Base-by-base conservation (phyloP, 1,284 basidiomycete species). In the Meripilus lineatus region DNA sequence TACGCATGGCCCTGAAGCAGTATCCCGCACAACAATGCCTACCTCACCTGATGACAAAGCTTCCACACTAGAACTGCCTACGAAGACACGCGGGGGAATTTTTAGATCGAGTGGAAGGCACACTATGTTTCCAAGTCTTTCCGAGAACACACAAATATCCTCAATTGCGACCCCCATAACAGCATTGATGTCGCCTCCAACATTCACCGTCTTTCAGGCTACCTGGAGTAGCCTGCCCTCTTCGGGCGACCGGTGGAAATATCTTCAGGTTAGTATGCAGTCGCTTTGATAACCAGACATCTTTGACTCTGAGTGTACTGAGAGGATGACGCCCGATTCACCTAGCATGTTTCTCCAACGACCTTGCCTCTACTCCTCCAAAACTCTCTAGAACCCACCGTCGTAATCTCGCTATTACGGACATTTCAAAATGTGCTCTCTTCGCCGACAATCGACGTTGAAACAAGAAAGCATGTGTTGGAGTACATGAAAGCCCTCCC, bases 291-390 rank as follows among this genome's bases (percentile, higher is more conserved):
- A n/a, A n/a, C n/a, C n/a, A n/a, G n/a, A n/a, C n/a, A n/a, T n/a
- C n/a, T n/a, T n/a, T n/a, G n/a, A n/a, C n/a, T n/a, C n/a, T n/a
- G n/a, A n/a, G n/a, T n/a, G n/a, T n/a, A n/a, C n/a, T n/a, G n/a
- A n/a, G n/a, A n/a, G n/a, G n/a, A n/a, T n/a, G n/a, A n/a, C n/a
- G n/a, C n/a, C n/a, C n/a, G n/a, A n/a, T n/a, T n/a, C n/a, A n/a
- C n/a, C n/a, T n/a, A 84, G 77, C 68, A 68, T 32, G 68, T 87
- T 37, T 62, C 74, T 0, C 76, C 83, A 0, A 35, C 63, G 5
- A 62, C 66, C n/a, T 59, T 87, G 10, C 79, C 81, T 0, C 49
- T 66, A 0, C 60, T 88, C 34, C 84, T 83, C 61, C 73, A 82
- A 53, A 75, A 68, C 0, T 83, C 83, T 0, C 68, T 89, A 22